Conservation (phyloP, 192 early-diverging fungal species). For the Coemansia sp. region DNA sequence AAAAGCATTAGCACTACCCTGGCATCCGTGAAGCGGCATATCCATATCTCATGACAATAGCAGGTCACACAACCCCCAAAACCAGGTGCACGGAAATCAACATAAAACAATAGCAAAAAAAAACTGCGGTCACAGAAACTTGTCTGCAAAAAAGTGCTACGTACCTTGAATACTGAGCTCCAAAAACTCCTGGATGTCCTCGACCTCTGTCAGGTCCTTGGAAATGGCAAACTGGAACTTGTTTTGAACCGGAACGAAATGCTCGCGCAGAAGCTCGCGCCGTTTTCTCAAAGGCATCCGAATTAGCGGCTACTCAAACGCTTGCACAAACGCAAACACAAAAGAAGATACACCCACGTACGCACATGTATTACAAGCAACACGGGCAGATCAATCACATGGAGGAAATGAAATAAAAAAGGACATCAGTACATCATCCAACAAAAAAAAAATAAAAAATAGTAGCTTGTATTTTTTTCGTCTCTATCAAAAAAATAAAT, state of each 20-base stretch:
- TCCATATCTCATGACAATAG: not conserved
- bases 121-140: not conserved
- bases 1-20: not conserved
- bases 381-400: slow-evolving; percentile 8
- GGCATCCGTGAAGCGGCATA: not conserved
- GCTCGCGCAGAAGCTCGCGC: slow-evolving; percentile 66
- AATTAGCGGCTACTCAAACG: slow-evolving; percentile 64
- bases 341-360: not conserved
- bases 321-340: not conserved
- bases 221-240: slow-evolving; percentile 88
- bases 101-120: not conserved
- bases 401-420: not conserved
- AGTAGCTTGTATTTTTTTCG: not conserved
- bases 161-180: slow-evolving; percentile 51
- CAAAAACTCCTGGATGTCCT: slow-evolving; percentile 90
- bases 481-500: not conserved
- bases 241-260: slow-evolving; percentile 78
- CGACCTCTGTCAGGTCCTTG: slow-evolving; percentile 79
- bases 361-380: not conserved
- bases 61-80: not conserved
- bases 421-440: slow-evolving; percentile 5
- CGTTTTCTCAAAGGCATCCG: slow-evolving; percentile 72
- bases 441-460: not conserved
- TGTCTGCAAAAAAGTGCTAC: slow-evolving; percentile 1
- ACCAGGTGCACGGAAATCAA: not conserved